Base-by-base conservation (phyloP, 306 rosid genomes). In the Delonix regia region DNA sequence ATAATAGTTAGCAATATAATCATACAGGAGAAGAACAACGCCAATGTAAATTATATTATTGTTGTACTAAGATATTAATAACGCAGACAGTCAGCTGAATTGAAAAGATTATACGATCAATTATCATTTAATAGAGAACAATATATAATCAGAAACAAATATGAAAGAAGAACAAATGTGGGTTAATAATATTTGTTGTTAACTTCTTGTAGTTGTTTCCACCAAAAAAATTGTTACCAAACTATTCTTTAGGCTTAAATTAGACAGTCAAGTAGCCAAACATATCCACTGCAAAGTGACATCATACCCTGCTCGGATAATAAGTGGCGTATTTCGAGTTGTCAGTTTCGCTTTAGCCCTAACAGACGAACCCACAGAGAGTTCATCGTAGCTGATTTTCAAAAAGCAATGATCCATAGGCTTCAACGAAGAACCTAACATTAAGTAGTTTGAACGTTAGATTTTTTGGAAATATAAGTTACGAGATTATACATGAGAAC, bases 301-400 rank as follows among this genome's bases (percentile, higher is more conserved):
- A 68, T 51, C 86, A 25, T 77, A 90, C 91, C 87, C 47, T 72
- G 94, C 90, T 80, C 80, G 94, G 64, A 87, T 88, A 62, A 84
- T 42, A 42, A 86, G 56, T 48, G 85, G 14, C 60, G 39, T 83
- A 69, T 75, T 85, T 19, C 52, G 72, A 6, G 87, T 47, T 42
- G 75, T 63, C 45, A 69, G 69, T 42, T 62, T 75, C 75, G 80
- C 69, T 76, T 80, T 84, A 57, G 79, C 87, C 81, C 75, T 64
- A 30, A 83, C 33, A 49, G 75, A 76, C 3, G 80, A 74, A 70
- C 75, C 60, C 8, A 74, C 21, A 84, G 76, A 81, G n/a, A 13
- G 49, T 69, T 77, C 67, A 47, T 41, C 25, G 59, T 82, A 76
- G 71, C 62, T 63, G 44, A 80, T 75, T 62, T 81, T 87, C 75